These are phyloP conservation scores for Warburgia ugandensis DNA, from an alignment of 164 flowering plant genomes.

Conservation along the genomic window DNA sequence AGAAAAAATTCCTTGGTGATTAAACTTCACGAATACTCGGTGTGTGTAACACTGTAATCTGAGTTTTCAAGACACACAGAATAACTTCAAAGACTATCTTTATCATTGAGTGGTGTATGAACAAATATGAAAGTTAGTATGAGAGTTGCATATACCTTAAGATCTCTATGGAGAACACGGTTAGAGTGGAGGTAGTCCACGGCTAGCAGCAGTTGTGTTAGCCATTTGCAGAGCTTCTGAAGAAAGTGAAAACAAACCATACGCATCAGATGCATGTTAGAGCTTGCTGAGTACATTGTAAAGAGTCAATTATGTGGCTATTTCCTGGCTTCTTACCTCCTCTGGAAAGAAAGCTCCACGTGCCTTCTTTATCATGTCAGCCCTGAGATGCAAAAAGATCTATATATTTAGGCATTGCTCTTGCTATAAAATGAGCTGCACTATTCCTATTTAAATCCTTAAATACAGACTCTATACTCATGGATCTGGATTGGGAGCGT, in stretches of 20 bases:
- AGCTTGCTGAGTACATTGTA: too few species aligned
- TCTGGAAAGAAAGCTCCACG: constrained; percentile 65
- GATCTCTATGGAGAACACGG: constrained; percentile 89
- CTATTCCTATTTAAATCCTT: too few species aligned
- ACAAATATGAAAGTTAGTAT: neutral
- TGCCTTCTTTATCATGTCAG: constrained; percentile 60
- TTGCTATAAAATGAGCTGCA: too few species aligned
- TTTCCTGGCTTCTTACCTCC: constrained; percentile 45
- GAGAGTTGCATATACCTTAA: constrained; percentile 66
- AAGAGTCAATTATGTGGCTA: neutral
- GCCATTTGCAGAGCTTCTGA: constrained; percentile 93
- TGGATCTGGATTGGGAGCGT: too few species aligned
- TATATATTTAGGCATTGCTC: too few species aligned
- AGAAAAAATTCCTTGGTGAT: too few species aligned
- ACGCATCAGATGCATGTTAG: neutral
- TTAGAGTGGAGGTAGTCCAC: constrained; percentile 90
- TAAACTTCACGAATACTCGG: too few species aligned
- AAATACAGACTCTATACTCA: too few species aligned
- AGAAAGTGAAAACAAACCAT: neutral
- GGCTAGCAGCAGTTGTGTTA: constrained; percentile 78
- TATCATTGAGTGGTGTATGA: too few species aligned
- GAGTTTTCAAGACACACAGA: too few species aligned
- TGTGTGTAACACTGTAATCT: too few species aligned
- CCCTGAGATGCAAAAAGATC: constrained; percentile 36
- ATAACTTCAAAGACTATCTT: too few species aligned